A percentile compares a stretch with the other conserved stretches of the same genome.
These are phyloP conservation scores for Oryza glumipatula DNA, from an alignment of 176 grass and related monocot genomes.

Conservation along the genomic window DNA sequence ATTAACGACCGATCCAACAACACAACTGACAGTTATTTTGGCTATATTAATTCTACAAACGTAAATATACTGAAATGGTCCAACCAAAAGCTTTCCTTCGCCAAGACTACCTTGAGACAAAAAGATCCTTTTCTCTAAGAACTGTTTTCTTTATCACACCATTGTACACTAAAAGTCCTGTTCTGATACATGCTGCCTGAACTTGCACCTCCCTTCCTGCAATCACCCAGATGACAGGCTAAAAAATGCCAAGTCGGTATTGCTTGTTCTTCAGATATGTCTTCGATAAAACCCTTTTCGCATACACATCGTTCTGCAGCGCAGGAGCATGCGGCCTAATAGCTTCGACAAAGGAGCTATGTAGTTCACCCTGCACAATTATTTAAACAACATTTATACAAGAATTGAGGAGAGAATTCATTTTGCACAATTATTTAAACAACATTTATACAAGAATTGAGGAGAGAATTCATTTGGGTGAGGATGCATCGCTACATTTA, in stretches of 20 bases:
- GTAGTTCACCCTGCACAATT: constrained; percentile 46
- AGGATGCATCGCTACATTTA: constrained; percentile 25
- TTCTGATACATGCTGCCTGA: constrained; percentile 14
- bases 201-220: background rate
- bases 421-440: constrained; percentile 39
- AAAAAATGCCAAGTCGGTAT: constrained; percentile 21
- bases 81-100: background rate
- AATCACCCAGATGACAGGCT: constrained; percentile 1
- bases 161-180: constrained; percentile 31
- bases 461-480: constrained; percentile 12
- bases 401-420: constrained; percentile 28
- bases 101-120: constrained; percentile 32
- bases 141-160: constrained; percentile 16
- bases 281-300: constrained; percentile 68
- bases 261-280: constrained; percentile 70
- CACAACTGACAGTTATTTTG: constrained; percentile 4
- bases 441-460: constrained; percentile 25
- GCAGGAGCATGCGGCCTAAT: constrained; percentile 48
- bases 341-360: constrained; percentile 48
- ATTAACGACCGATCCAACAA: background rate
- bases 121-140: constrained; percentile 1
- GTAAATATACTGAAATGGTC: constrained; percentile 30
- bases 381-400: constrained; percentile 25
- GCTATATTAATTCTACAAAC: constrained; percentile 22
- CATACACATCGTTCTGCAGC: constrained; percentile 57